phyloP scores from a whole-genome alignment of 108 stramenopile genomes.

The Schizochytrium sp. region DNA sequence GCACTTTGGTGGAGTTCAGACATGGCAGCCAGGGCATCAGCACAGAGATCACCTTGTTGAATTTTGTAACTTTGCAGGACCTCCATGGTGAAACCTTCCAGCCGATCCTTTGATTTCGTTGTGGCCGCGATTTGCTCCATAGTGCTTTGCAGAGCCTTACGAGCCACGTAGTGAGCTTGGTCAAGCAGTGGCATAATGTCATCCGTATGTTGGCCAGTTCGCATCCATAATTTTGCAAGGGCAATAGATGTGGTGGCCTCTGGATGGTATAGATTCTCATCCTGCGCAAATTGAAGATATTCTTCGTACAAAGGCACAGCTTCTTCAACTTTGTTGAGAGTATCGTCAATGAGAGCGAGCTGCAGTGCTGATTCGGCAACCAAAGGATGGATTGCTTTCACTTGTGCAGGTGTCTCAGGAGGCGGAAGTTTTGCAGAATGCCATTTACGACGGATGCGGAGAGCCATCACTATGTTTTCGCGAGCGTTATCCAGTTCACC shows the following conservation, averaged over 20 bases:
- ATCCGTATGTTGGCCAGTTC: background rate
- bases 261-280: background rate
- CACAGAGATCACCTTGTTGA: background rate
- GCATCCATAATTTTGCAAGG: background rate
- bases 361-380: background rate
- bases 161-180: background rate
- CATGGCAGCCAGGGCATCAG: background rate
- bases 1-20: background rate
- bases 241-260: constrained; percentile 20
- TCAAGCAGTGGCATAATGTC: background rate
- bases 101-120: background rate
- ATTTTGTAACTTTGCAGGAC: background rate
- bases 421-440: background rate
- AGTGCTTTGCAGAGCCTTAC: background rate
- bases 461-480: background rate
- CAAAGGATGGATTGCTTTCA: background rate
- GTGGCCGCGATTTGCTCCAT: background rate
- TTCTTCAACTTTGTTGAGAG: background rate
- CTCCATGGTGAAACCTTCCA: background rate
- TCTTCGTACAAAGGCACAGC: background rate
- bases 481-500: background rate
- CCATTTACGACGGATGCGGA: background rate
- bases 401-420: background rate
- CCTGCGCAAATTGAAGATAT: background rate
- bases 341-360: background rate